A percentile compares a stretch with the other conserved stretches of the same genome.
Conservation (phyloP, 2,329 filamentous ascomycete species). For the Fusarium bulbicola region DNA sequence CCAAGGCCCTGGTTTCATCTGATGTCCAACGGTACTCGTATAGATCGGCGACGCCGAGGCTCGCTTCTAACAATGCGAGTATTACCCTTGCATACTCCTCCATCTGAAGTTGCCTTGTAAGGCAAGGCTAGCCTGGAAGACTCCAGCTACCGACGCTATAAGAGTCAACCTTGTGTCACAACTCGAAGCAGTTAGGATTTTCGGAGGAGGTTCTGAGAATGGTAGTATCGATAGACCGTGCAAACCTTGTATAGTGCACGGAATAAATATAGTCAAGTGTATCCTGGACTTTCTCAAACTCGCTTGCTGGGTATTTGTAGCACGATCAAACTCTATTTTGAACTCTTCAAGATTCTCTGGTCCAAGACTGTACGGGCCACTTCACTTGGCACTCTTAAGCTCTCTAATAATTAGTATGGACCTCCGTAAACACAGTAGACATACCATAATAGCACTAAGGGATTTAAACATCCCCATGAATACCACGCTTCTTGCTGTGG, state of each 20-base stretch:
- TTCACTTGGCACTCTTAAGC: background rate
- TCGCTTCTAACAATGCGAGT: background rate
- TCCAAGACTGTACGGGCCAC: background rate
- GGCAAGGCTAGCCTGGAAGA: background rate
- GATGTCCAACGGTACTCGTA: background rate
- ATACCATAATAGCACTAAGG: background rate
- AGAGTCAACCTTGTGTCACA: background rate
- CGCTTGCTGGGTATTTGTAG: slow-evolving; percentile 15
- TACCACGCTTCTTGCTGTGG: too few relatives aligned
- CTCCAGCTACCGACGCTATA: background rate
- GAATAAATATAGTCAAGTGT: background rate
- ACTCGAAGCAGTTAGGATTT: background rate
- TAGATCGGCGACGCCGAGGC: background rate
- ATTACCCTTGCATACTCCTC: background rate
- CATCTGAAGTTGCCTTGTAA: background rate
- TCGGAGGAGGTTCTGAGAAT: background rate
- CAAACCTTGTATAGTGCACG: background rate
- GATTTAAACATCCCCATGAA: background rate
- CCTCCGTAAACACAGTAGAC: too few relatives aligned
- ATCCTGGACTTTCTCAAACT: slow-evolving; percentile 24
- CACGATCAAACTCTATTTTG: slow-evolving; percentile 28
- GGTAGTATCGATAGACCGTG: background rate
- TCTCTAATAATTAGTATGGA: background rate
- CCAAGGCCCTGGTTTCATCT: background rate
- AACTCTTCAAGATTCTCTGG: background rate